These are phyloP conservation scores for Neostapfia colusana DNA, from an alignment of 176 grass and related monocot species.

Conservation along the genomic window DNA sequence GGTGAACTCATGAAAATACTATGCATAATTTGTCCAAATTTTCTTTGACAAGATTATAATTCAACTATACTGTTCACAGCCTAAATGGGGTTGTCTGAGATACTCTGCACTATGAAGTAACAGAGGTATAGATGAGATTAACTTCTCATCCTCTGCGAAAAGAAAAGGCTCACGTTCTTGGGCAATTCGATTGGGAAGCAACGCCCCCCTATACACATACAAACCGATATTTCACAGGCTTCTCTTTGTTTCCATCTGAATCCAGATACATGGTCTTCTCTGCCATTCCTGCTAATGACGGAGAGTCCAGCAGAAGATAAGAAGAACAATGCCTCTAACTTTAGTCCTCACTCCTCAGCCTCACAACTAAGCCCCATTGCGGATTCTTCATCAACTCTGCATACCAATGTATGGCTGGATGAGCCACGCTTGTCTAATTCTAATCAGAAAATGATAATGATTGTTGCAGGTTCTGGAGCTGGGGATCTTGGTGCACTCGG, in stretches of 20 bases:
- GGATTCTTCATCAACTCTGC: constrained; percentile 32
- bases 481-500: constrained; percentile 86
- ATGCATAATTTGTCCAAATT: neutral
- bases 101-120: neutral
- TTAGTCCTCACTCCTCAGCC: neutral
- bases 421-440: neutral
- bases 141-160: neutral
- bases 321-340: constrained; percentile 26
- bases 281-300: neutral
- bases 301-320: constrained; percentile 26
- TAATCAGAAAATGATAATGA: neutral
- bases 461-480: constrained; percentile 74
- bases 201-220: neutral
- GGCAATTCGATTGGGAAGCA: neutral
- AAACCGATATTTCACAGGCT: neutral
- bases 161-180: neutral
- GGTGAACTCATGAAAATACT: neutral
- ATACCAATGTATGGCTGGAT: neutral
- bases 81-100: neutral
- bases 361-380: constrained; percentile 6
- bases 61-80: neutral
- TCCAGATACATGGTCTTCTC: neutral
- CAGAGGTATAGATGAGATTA: neutral
- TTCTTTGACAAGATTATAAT: neutral
- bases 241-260: constrained; percentile 6